These are phyloP conservation scores for Allium cepa DNA, from an alignment of 106 monocot species.

Conservation along the genomic window DNA sequence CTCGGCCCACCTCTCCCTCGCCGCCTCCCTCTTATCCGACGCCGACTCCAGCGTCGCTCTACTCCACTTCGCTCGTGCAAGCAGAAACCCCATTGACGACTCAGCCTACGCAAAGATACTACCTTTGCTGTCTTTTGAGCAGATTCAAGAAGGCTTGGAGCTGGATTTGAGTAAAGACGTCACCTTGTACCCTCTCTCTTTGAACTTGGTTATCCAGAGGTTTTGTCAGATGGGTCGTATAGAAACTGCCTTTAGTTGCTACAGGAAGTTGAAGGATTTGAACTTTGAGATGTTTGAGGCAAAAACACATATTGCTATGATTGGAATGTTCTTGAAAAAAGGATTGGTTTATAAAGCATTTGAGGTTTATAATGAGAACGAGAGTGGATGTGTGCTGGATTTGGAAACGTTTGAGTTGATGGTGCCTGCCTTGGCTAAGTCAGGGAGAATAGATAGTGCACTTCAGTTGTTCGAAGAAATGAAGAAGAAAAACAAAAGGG, in stretches of 20 bases:
- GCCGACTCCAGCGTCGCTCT: conserved; percentile 49
- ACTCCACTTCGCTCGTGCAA: conserved; percentile 64
- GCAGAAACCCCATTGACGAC: conserved; percentile 44
- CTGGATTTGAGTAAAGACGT: conserved; percentile 38
- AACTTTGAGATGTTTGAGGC: conserved; percentile 16
- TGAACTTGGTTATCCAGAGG: conserved; percentile 36
- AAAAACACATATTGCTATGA: conserved; percentile 59
- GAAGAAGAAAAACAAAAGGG: conserved; percentile 19
- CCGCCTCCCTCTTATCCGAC: conserved; percentile 27
- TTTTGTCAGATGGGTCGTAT: conserved; percentile 32
- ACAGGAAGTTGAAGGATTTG: conserved; percentile 56
- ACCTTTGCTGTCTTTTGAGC: conserved; percentile 37
- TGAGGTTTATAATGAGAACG: conserved; percentile 63
- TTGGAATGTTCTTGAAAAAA: conserved; percentile 58
- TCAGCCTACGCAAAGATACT: conserved; percentile 23
- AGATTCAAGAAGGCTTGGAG: conserved; percentile 20
- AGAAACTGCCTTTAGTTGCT: conserved; percentile 63
- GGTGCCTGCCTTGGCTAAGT: conserved; percentile 70
- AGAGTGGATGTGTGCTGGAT: conserved; percentile 28
- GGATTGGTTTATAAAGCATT: conserved; percentile 89
- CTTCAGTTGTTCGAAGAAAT: conserved; percentile 59
- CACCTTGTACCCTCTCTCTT: conserved; percentile 1
- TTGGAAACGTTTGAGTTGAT: conserved; percentile 60
- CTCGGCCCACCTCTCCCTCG: conserved; percentile 13
- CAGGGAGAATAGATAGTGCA: conserved; percentile 76